Base-by-base conservation (phyloP, 2,329 filamentous ascomycete genomes). In the Fulvia fulva region DNA sequence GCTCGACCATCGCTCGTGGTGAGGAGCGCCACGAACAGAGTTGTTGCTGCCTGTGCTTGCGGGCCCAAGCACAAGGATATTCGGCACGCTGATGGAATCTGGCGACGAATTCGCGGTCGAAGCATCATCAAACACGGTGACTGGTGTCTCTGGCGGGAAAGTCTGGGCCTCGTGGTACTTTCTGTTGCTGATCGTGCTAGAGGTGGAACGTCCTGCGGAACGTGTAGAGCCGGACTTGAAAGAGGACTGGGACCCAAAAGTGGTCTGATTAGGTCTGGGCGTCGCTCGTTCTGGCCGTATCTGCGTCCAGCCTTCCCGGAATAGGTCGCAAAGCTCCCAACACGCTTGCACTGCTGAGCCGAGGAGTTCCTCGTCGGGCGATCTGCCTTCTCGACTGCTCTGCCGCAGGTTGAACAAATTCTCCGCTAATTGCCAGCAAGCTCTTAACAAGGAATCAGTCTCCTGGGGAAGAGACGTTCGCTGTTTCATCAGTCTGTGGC, bases 401-500 rank as follows among this genome's bases (percentile, higher is more conserved):
- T 96, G 91, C 2, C 91, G 87, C 43, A 97, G 81, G 71, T 86
- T 95, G 74, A 96, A 96, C 0, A 97, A 83, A 86, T 95, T 95
- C 73, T 96, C 92, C 7, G 92, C 91, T 12, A 97, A 76, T 2
- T 87, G 84, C 93, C 93, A 97, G 70, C 92, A 96, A 22, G 91
- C 90, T 56, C 87, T 83, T 3, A 97, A 81, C 3, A 97, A 80
- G 6, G 89, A 87, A 71, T 96, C 91, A 0, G 90, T 93, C 68
- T 96, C 90, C 62, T 89, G 87, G 0, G 86, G 87, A 1, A 92
- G 74, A 26, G 90, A 87, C 54, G 84, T 88, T 57, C 90, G 84
- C 73, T 96, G 91, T 73, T 96, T 97, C 91, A 97, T 97, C n/a
- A 97, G 77, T 41, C 93, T 86, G 73, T 97, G 93, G 69, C 93